Conservation (phyloP, 148 eudicot species). For the Tetragonia tetragonoides region DNA sequence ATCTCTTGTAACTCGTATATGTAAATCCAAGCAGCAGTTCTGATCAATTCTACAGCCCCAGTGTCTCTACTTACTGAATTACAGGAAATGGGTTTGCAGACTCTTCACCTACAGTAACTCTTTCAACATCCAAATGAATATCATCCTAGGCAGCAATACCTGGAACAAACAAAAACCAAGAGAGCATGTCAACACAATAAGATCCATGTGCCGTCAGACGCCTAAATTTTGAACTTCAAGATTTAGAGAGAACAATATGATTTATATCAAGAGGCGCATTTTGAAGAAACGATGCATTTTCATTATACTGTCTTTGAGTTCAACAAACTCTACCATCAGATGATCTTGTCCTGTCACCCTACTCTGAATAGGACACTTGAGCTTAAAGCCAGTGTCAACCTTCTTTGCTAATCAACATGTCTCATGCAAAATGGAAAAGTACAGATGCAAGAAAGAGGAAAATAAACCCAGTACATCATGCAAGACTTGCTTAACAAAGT, state of each 20-base stretch:
- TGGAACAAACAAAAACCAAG: slow-evolving; percentile 31
- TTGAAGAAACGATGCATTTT: background rate
- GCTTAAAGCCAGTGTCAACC: background rate
- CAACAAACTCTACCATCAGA: background rate
- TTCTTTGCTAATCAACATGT: background rate
- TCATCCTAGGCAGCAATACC: slow-evolving; percentile 66
- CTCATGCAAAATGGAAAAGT: background rate
- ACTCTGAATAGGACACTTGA: background rate
- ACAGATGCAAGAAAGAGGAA: background rate
- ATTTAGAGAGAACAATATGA: background rate
- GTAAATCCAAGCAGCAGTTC: slow-evolving; percentile 31
- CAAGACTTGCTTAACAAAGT: too few species aligned
- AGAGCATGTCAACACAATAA: slow-evolving; percentile 1
- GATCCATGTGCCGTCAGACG: background rate
- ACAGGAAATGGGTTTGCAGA: slow-evolving; percentile 29
- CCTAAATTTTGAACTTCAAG: background rate
- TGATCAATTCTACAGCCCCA: slow-evolving; percentile 28
- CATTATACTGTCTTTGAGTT: background rate
- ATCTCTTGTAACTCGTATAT: slow-evolving; percentile 27
- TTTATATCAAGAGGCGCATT: background rate
- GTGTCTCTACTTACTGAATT: slow-evolving; percentile 26
- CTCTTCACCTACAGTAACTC: slow-evolving; percentile 27
- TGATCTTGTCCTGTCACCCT: background rate
- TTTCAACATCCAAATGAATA: slow-evolving; percentile 25
- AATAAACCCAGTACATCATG: background rate